These are phyloP conservation scores for Solanum bulbocastanum DNA, from an alignment of 257 asterid genomes.

Conservation along the genomic window DNA sequence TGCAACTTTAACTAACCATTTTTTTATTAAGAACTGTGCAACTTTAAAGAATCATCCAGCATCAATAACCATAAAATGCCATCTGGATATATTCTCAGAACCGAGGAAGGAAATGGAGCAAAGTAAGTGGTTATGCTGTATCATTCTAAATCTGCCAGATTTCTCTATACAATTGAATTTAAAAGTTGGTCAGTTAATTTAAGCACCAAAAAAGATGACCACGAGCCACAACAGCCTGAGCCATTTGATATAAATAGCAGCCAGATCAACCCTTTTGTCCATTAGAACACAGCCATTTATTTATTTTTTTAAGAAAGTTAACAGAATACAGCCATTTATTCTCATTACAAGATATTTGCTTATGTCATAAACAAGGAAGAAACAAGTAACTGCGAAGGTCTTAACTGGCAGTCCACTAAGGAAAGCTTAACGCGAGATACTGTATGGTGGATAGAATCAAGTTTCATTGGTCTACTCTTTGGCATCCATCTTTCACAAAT, in stretches of 20 bases:
- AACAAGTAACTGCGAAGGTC: background rate
- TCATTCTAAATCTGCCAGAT: background rate
- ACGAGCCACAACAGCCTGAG: background rate
- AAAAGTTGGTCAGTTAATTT: background rate
- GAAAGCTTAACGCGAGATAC: background rate
- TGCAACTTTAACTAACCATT: background rate
- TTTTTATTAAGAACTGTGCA: background rate
- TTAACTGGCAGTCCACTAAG: background rate
- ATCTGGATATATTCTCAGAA: background rate
- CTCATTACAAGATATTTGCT: background rate
- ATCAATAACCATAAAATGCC: background rate
- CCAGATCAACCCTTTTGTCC: background rate
- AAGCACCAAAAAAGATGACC: background rate
- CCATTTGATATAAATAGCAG: background rate
- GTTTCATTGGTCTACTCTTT: background rate
- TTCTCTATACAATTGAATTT: background rate
- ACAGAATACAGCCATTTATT: background rate
- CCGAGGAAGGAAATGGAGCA: background rate
- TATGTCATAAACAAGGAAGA: background rate
- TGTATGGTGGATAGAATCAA: background rate
- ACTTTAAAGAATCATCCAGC: background rate
- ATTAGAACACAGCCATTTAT: background rate
- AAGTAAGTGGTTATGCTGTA: background rate
- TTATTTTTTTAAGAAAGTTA: no score
- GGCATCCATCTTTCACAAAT: background rate